These are phyloP conservation scores for Nakazawaea wyomingensis DNA, from an alignment of 805 yeast genomes.

Conservation along the genomic window DNA sequence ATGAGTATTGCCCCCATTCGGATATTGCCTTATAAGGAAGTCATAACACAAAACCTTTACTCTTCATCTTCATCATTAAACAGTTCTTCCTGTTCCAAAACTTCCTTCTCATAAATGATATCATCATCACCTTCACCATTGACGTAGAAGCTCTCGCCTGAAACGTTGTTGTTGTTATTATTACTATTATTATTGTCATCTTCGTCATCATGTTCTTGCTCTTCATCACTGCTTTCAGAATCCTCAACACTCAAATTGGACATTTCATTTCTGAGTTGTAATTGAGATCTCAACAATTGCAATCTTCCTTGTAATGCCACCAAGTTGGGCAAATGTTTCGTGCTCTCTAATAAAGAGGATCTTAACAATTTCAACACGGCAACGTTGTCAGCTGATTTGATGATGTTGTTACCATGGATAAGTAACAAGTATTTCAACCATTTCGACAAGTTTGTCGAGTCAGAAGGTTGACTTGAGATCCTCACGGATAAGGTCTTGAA, in stretches of 20 bases:
- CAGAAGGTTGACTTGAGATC: constrained; percentile 48
- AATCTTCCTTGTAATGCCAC: constrained; percentile 83
- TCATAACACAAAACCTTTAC: neutral
- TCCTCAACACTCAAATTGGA: constrained; percentile 30
- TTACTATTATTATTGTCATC: constrained; percentile 25
- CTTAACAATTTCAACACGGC: constrained; percentile 54
- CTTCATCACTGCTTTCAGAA: constrained; percentile 27
- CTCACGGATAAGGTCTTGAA: constrained; percentile 42
- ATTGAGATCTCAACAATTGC: constrained; percentile 70
- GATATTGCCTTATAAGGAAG: too few species aligned
- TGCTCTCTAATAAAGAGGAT: constrained; percentile 48
- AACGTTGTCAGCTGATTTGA: constrained; percentile 45
- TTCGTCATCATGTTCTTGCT: constrained; percentile 30
- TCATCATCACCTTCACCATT: constrained; percentile 43
- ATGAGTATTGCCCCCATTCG: too few species aligned
- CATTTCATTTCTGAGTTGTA: constrained; percentile 57
- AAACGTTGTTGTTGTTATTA: too few species aligned
- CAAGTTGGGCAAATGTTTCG: constrained; percentile 58
- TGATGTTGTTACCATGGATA: constrained; percentile 60
- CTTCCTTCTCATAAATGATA: constrained; percentile 29
- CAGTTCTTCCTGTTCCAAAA: constrained; percentile 24
- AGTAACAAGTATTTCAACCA: constrained; percentile 86
- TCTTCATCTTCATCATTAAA: constrained; percentile 27
- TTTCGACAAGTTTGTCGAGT: constrained; percentile 40
- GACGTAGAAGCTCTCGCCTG: constrained; percentile 26